phyloP scores from a whole-genome alignment of 1,284 basidiomycete genomes.

The Porogramme epimiltina region DNA sequence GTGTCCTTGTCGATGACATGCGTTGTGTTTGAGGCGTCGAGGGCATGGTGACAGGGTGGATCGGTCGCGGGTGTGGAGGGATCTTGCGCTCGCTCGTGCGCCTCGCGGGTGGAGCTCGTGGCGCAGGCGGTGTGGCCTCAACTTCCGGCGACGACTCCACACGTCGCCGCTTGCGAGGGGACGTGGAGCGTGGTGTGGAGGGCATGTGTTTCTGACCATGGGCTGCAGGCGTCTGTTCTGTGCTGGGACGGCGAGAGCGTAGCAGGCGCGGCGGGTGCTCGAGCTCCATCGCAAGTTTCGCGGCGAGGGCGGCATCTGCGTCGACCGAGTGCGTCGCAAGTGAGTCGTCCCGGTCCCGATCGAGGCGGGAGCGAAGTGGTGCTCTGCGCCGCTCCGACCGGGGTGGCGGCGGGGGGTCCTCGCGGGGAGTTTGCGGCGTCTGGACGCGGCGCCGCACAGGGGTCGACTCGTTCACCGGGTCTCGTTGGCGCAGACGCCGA shows the following conservation, averaged over 20 bases:
- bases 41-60: neutral
- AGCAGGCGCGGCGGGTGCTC: constrained; percentile 34
- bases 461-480: constrained; percentile 13
- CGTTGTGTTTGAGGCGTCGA: neutral
- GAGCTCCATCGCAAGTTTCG: constrained; percentile 41
- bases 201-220: constrained; percentile 11
- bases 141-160: constrained; percentile 42
- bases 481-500: constrained; percentile 30
- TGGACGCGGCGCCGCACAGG: constrained; percentile 12
- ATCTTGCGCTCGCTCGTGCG: neutral
- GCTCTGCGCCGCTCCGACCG: constrained; percentile 12
- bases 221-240: constrained; percentile 11
- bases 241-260: constrained; percentile 31
- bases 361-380: constrained; percentile 8
- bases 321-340: constrained; percentile 19
- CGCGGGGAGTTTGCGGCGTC: constrained; percentile 10
- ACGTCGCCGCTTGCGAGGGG: constrained; percentile 48
- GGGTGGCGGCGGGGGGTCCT: constrained; percentile 6
- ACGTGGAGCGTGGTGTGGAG: constrained; percentile 18
- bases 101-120: neutral
- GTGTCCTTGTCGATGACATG: neutral
- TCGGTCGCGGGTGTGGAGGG: neutral
- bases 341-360: constrained; percentile 1
- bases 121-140: constrained; percentile 18
- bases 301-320: constrained; percentile 42